Conservation (phyloP, 2,329 filamentous ascomycete species). For the Paraconiothyrium brasiliense region DNA sequence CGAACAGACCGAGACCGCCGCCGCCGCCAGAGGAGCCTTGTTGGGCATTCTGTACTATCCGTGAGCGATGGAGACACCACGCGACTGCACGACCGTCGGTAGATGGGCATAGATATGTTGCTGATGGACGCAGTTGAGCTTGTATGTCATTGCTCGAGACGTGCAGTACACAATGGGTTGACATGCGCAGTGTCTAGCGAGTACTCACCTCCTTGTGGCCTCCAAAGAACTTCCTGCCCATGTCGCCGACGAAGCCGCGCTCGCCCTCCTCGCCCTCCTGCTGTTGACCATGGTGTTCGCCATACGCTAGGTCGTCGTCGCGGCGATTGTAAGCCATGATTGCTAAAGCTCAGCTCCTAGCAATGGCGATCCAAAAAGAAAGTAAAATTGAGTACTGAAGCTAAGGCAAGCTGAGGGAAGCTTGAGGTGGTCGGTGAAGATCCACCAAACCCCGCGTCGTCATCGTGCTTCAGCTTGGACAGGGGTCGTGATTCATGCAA, state of each 20-base stretch:
- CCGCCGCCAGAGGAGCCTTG: conserved; percentile 37
- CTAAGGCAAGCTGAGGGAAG: conserved; percentile 16
- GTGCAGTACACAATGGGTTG: neutral
- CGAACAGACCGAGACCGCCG: conserved; percentile 59
- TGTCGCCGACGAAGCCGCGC: conserved; percentile 62
- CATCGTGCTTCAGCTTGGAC: conserved; percentile 27
- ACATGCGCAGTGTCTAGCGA: neutral
- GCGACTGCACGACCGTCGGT: too few species aligned
- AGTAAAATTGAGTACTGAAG: conserved; percentile 9
- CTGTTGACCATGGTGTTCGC: conserved; percentile 50
- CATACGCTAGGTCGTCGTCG: conserved; percentile 66
- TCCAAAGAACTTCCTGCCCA: conserved; percentile 57
- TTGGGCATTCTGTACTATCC: conserved; percentile 28
- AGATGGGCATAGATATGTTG: too few species aligned
- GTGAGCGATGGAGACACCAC: neutral
- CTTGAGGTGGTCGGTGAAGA: conserved; percentile 17
- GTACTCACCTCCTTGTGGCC: conserved; percentile 43
- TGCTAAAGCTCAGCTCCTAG: conserved; percentile 26
- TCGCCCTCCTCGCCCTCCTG: conserved; percentile 53
- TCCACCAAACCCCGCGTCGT: conserved; percentile 27
- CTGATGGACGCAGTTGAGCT: too few species aligned
- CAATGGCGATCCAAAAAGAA: conserved; percentile 5
- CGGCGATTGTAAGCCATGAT: conserved; percentile 46
- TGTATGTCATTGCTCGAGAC: neutral
- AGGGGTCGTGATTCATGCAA: conserved; percentile 22